Evolutionary conservation across 169 alveolate species (phyloP).

Genomic region (Babesia sp.): DNA sequence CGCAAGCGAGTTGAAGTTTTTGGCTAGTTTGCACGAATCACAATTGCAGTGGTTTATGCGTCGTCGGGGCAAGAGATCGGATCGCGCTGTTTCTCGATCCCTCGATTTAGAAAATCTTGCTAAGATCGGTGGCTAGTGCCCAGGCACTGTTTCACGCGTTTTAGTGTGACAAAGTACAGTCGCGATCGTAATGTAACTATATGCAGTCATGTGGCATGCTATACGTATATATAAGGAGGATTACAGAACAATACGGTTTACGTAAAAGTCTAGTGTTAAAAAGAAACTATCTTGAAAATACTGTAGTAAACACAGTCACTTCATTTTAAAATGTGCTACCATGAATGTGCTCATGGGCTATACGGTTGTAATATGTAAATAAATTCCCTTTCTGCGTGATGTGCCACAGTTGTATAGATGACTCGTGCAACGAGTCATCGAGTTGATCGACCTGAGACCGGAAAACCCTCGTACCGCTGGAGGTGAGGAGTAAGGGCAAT

Average conservation of each 20-base stretch:
- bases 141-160: no score
- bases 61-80: constrained; percentile 14
- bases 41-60: constrained; percentile 36
- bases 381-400: no score
- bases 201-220: no score
- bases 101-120: no score
- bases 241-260: no score
- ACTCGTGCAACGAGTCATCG: neutral
- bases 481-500: constrained; percentile 4
- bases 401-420: neutral
- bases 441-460: neutral
- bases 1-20: constrained; percentile 27
- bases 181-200: no score
- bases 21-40: constrained; percentile 44
- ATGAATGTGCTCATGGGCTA: neutral
- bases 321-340: constrained; percentile 12
- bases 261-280: no score
- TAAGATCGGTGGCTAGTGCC: no score
- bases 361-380: no score
- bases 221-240: no score
- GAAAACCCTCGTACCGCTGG: constrained; percentile 16
- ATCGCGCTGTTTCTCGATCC: constrained; percentile 32
- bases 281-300: neutral
- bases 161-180: no score
- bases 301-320: constrained; percentile 10